phyloP scores from a whole-genome alignment of 225 moss, liverwort and hornwort genomes.

The Takakia lepidozioides region DNA sequence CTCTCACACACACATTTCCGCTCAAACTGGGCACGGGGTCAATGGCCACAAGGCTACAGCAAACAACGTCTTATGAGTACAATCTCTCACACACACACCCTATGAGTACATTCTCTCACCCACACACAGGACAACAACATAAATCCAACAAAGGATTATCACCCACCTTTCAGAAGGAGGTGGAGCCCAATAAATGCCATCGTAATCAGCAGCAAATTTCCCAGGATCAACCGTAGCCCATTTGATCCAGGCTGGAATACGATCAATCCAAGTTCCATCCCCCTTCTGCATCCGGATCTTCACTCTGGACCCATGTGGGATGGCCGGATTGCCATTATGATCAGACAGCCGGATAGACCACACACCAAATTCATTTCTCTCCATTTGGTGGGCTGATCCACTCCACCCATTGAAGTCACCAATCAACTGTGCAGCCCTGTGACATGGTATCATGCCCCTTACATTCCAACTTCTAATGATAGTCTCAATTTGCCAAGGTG shows the following conservation, averaged over 20 bases:
- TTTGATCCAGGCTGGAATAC: conserved; percentile 92
- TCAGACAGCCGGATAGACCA: conserved; percentile 81
- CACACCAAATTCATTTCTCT: conserved; percentile 78
- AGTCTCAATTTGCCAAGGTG: too few relatives aligned
- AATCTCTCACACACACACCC: too few relatives aligned
- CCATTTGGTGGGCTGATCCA: conserved; percentile 63
- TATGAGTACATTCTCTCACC: background rate
- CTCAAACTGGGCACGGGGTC: too few relatives aligned
- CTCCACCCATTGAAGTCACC: conserved; percentile 96
- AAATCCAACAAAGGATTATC: too few relatives aligned
- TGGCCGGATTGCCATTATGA: conserved; percentile 53
- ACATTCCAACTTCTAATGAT: too few relatives aligned
- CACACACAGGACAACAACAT: background rate
- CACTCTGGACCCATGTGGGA: conserved; percentile 83
- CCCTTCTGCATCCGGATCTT: conserved; percentile 71
- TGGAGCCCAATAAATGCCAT: conserved; percentile 92
- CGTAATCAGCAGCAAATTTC: conserved; percentile 75
- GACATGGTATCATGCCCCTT: conserved; percentile 8
- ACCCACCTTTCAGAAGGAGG: conserved; percentile 58
- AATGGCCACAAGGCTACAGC: too few relatives aligned
- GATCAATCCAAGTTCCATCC: conserved; percentile 73
- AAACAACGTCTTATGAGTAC: too few relatives aligned
- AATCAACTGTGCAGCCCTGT: conserved; percentile 79
- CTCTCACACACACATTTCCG: background rate
- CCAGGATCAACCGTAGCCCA: conserved; percentile 63